These are phyloP conservation scores for Luvunga scandens DNA, from an alignment of 345 rosid genomes.

Conservation along the genomic window DNA sequence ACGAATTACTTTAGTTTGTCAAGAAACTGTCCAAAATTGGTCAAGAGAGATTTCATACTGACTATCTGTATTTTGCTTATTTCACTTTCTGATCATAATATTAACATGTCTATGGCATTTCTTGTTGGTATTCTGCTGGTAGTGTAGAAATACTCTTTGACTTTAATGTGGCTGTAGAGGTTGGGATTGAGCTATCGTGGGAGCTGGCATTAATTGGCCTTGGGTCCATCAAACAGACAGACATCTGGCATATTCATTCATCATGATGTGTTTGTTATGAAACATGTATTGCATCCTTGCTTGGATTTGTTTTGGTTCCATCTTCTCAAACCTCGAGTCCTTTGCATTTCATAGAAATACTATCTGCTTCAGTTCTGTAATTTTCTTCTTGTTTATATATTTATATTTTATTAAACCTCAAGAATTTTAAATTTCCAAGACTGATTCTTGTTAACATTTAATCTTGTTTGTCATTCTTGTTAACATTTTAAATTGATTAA, in stretches of 20 bases:
- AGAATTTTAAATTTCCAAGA: neutral
- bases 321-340: neutral
- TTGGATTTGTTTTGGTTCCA: neutral
- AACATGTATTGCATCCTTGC: neutral
- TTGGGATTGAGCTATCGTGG: slow-evolving; percentile 6
- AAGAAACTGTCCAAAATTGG: neutral
- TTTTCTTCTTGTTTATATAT: neutral
- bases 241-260: neutral
- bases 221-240: neutral
- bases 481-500: neutral
- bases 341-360: neutral
- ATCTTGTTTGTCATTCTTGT: neutral
- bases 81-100: neutral
- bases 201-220: neutral
- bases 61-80: neutral
- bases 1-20: neutral
- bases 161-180: neutral
- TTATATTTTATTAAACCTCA: neutral
- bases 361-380: neutral
- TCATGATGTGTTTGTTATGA: neutral
- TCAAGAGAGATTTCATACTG: neutral
- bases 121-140: neutral
- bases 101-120: neutral
- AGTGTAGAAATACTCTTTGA: neutral
- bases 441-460: neutral